phyloP scores from a whole-genome alignment of 1,284 basidiomycete genomes.

The Tylopilus sp. region DNA sequence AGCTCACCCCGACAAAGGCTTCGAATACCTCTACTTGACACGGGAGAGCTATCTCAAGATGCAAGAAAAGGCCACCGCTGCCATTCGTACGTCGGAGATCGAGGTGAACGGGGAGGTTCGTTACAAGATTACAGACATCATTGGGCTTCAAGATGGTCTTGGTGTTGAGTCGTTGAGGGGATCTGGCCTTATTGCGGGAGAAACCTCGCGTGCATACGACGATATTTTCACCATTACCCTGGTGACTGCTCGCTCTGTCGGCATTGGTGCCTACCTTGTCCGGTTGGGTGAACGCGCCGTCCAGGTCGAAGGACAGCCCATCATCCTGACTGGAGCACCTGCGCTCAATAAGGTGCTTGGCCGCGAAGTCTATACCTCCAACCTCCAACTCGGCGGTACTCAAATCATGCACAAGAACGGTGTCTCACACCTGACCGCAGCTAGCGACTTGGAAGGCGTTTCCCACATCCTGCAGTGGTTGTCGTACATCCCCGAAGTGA shows the following conservation, averaged over 20 bases:
- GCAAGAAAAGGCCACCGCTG: constrained; percentile 72
- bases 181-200: constrained; percentile 97
- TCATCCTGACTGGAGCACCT: constrained; percentile 95
- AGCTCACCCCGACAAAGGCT: constrained; percentile 85
- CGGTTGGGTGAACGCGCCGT: constrained; percentile 97
- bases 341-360: constrained; percentile 99
- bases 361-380: constrained; percentile 98
- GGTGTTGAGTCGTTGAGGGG: constrained; percentile 96
- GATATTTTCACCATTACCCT: constrained; percentile 99
- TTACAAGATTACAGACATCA: constrained; percentile 94
- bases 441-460: constrained; percentile 92
- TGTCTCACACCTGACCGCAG: constrained; percentile 93
- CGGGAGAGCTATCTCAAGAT: constrained; percentile 80
- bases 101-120: constrained; percentile 82
- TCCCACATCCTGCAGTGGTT: constrained; percentile 93
- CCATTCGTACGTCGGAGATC: constrained; percentile 80
- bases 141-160: constrained; percentile 94
- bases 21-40: constrained; percentile 94
- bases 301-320: constrained; percentile 98
- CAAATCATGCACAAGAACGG: constrained; percentile 99
- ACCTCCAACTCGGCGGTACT: constrained; percentile 97
- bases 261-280: constrained; percentile 98
- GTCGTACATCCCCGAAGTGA: constrained; percentile 84
- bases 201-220: constrained; percentile 96
- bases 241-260: constrained; percentile 96